Percentiles rank a stretch among this genome's conserved stretches.
Conservation (phyloP, 495 filamentous ascomycete genomes). For the Talaromyces thailandensis region DNA sequence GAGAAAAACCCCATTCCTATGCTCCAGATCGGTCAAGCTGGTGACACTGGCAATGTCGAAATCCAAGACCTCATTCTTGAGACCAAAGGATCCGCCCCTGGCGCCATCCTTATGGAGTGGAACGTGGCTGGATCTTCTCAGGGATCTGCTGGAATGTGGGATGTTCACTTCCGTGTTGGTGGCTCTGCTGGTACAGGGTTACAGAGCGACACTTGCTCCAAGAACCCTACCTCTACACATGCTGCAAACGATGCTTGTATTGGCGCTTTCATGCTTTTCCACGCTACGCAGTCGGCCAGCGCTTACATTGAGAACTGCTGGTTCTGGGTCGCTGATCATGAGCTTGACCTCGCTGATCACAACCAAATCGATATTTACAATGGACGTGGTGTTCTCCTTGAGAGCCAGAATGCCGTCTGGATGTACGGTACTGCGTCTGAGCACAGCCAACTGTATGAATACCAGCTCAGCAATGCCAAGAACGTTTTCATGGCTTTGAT, state of each 20-base stretch:
- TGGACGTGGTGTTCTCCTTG: conserved; percentile 76
- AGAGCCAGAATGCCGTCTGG: conserved; percentile 49
- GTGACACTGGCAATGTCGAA: conserved; percentile 59
- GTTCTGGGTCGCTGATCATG: conserved; percentile 95
- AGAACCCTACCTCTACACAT: conserved; percentile 49
- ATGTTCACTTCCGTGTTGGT: conserved; percentile 79
- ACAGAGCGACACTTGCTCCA: conserved; percentile 65
- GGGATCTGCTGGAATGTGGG: conserved; percentile 78
- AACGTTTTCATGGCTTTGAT: conserved; percentile 81
- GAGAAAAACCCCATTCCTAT: conserved; percentile 61
- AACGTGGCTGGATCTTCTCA: conserved; percentile 61
- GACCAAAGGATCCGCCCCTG: conserved; percentile 52
- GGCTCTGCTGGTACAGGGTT: conserved; percentile 74
- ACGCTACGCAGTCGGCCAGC: conserved; percentile 60
- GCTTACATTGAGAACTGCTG: conserved; percentile 88
- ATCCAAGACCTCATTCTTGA: conserved; percentile 60
- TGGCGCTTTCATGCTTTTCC: conserved; percentile 74
- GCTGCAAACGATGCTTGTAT: conserved; percentile 51
- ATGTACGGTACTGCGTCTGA: conserved; percentile 76
- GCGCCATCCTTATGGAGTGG: conserved; percentile 87
- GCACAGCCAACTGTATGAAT: conserved; percentile 86
- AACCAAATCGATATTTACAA: conserved; percentile 88
- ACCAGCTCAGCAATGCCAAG: conserved; percentile 70
- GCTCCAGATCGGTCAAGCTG: conserved; percentile 62
- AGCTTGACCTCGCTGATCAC: conserved; percentile 67